Percentiles rank a stretch among this genome's conserved stretches.
Evolutionary conservation across 805 yeast species (phyloP).

Genomic region (Wickerhamiella parazyma): DNA sequence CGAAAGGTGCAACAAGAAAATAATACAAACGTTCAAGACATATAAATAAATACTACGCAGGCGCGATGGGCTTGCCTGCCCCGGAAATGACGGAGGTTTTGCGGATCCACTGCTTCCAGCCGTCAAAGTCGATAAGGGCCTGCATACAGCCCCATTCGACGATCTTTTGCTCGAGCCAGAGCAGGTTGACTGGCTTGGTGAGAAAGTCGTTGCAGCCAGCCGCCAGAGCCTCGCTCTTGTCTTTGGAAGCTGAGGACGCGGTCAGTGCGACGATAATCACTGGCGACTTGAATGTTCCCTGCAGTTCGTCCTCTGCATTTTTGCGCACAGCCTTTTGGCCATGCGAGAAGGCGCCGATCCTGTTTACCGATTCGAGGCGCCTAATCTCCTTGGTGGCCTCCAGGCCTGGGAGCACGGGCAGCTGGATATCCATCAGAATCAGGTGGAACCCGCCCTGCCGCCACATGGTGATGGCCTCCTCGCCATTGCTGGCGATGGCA

Average conservation of each 20-base stretch:
- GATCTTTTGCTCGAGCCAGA: constrained; percentile 86
- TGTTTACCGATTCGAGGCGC: constrained; percentile 62
- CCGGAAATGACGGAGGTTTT: neutral
- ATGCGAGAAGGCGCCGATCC: constrained; percentile 48
- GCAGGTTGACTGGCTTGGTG: constrained; percentile 89
- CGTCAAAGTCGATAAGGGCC: constrained; percentile 87
- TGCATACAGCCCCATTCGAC: constrained; percentile 98
- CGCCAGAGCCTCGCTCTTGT: constrained; percentile 77
- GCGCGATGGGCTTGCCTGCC: neutral
- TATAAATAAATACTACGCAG: neutral
- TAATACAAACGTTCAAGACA: too few species aligned
- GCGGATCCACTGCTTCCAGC: constrained; percentile 45
- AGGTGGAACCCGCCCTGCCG: constrained; percentile 85
- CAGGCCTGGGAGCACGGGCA: constrained; percentile 91
- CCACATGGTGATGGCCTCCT: constrained; percentile 93
- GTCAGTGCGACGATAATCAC: constrained; percentile 97
- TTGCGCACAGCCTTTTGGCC: constrained; percentile 42
- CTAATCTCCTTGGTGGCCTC: constrained; percentile 91
- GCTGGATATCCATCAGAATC: constrained; percentile 92
- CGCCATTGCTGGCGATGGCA: constrained; percentile 82
- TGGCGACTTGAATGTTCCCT: constrained; percentile 60
- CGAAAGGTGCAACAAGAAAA: neutral
- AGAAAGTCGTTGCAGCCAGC: constrained; percentile 97
- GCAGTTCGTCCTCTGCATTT: constrained; percentile 1
- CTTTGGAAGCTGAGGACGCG: constrained; percentile 75